These are phyloP conservation scores for Cutaneotrichosporon cyanovorans DNA, from an alignment of 1,284 basidiomycete genomes.

Conservation along the genomic window DNA sequence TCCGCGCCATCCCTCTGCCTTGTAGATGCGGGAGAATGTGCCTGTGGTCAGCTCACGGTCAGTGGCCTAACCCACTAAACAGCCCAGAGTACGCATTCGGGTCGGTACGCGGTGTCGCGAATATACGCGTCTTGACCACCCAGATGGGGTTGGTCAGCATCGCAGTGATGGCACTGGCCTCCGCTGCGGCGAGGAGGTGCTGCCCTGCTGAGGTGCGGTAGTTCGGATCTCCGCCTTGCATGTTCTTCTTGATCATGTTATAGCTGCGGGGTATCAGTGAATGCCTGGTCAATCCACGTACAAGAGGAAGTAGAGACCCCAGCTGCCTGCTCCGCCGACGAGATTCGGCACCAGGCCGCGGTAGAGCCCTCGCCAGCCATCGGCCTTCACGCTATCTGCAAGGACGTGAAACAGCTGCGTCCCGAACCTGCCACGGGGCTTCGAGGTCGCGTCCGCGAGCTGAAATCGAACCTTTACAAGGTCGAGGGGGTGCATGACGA, in stretches of 20 bases:
- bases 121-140: constrained; percentile 98
- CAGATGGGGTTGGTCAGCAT: constrained; percentile 96
- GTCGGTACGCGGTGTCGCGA: constrained; percentile 65
- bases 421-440: constrained; percentile 56
- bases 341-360: constrained; percentile 85
- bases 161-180: constrained; percentile 91
- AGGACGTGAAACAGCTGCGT: constrained; percentile 71
- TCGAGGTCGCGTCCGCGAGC: constrained; percentile 60
- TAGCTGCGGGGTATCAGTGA: constrained; percentile 54
- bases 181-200: constrained; percentile 82
- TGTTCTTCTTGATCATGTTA: constrained; percentile 79
- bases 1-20: constrained; percentile 68
- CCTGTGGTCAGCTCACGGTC: not conserved
- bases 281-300: constrained; percentile 49
- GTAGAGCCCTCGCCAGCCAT: constrained; percentile 83
- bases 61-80: constrained; percentile 54
- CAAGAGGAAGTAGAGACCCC: constrained; percentile 98
- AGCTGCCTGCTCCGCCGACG: constrained; percentile 91
- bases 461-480: constrained; percentile 93
- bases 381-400: constrained; percentile 61
- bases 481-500: constrained; percentile 97
- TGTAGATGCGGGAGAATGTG: constrained; percentile 50
- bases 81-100: constrained; percentile 68
- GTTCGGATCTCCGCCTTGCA: constrained; percentile 43
- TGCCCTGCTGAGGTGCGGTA: constrained; percentile 61